Evolutionary conservation across 2,329 filamentous ascomycete genomes (phyloP).

Genomic region (Penicillium sp.): DNA sequence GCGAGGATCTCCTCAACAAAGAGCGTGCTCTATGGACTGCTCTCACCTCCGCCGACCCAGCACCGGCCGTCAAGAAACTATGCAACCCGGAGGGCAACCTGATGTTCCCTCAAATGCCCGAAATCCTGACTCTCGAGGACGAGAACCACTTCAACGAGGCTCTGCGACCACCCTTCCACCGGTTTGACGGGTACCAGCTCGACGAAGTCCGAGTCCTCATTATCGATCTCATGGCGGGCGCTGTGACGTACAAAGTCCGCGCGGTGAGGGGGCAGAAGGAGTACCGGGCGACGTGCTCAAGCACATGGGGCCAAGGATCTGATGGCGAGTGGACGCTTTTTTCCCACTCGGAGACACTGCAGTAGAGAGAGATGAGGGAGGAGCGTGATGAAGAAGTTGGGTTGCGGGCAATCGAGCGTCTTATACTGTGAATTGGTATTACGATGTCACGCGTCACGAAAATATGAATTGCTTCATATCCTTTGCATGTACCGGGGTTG

Average conservation of each 20-base stretch:
- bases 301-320: constrained; percentile 42
- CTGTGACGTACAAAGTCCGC: constrained; percentile 37
- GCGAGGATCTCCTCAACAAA: constrained; percentile 37
- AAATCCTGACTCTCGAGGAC: constrained; percentile 36
- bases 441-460: constrained; percentile 2
- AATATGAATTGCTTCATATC: neutral
- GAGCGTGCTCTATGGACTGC: constrained; percentile 43
- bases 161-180: constrained; percentile 37
- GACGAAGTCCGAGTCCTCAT: constrained; percentile 35
- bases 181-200: constrained; percentile 37
- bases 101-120: constrained; percentile 35
- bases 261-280: constrained; percentile 29
- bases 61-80: constrained; percentile 36
- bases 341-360: constrained; percentile 39
- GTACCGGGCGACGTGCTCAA: constrained; percentile 34
- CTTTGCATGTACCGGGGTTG: neutral
- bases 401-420: neutral
- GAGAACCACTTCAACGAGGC: constrained; percentile 27
- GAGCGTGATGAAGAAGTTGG: neutral
- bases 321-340: constrained; percentile 42
- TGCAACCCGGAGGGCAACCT: constrained; percentile 35
- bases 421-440: neutral
- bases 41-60: constrained; percentile 40
- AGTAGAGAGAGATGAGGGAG: constrained; percentile 15
- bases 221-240: constrained; percentile 41